Conservation (phyloP, 108 stramenopile species). For the Cylindrotheca closterium region DNA sequence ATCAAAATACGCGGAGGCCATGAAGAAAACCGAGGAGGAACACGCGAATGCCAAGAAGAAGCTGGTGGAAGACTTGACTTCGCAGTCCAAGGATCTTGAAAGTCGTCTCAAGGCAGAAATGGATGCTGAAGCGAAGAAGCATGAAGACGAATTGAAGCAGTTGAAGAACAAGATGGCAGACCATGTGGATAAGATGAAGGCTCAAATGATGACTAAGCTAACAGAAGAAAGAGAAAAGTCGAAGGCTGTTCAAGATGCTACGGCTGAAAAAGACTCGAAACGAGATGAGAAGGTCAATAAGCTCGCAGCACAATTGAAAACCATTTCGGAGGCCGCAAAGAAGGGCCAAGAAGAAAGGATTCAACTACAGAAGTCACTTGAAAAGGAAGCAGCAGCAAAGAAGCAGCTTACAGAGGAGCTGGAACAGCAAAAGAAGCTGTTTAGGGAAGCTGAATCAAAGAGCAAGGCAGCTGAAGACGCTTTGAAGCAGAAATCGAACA, state of each 20-base stretch:
- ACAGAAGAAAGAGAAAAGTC: slow-evolving; percentile 21
- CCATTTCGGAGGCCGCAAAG: slow-evolving; percentile 22
- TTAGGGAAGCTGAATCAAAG: slow-evolving; percentile 40
- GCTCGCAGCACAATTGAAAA: slow-evolving; percentile 36
- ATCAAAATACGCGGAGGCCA: background rate
- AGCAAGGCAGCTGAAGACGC: slow-evolving; percentile 42
- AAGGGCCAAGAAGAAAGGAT: slow-evolving; percentile 56
- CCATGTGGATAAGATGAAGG: slow-evolving; percentile 72
- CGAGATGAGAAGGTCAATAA: slow-evolving; percentile 44
- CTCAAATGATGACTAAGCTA: slow-evolving; percentile 57
- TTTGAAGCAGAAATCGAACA: slow-evolving; percentile 45
- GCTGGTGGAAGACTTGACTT: slow-evolving; percentile 30
- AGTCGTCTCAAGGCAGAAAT: slow-evolving; percentile 23
- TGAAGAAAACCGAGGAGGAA: slow-evolving; percentile 19
- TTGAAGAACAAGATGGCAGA: slow-evolving; percentile 69
- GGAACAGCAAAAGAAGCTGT: slow-evolving; percentile 40
- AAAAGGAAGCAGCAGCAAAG: slow-evolving; percentile 39
- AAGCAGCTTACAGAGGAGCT: slow-evolving; percentile 48
- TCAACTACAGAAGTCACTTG: slow-evolving; percentile 33
- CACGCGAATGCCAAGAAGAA: slow-evolving; percentile 30
- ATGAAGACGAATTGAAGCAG: slow-evolving; percentile 49
- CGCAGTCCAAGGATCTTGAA: slow-evolving; percentile 18
- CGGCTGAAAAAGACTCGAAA: slow-evolving; percentile 25
- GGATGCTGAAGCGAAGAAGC: slow-evolving; percentile 22
- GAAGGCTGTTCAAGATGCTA: slow-evolving; percentile 14